Conservation (phyloP, 83 land plant species). For the Thuja plicata region DNA sequence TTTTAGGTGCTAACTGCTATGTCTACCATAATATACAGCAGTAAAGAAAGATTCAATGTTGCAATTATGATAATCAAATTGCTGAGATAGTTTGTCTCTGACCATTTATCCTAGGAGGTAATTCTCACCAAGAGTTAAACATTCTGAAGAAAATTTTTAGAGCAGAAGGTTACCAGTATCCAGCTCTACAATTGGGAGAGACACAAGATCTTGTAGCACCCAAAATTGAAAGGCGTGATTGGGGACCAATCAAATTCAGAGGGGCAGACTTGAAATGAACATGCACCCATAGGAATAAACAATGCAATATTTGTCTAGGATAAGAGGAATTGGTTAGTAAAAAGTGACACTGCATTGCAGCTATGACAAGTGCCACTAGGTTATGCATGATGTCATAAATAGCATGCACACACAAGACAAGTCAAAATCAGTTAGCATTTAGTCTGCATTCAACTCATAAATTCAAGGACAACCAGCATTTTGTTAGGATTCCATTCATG, state of each 20-base stretch:
- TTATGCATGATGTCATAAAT: neutral
- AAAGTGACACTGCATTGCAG: neutral
- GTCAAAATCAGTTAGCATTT: neutral
- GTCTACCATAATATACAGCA: slow-evolving; percentile 40
- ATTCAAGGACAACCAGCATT: neutral
- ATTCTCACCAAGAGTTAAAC: too few relatives aligned
- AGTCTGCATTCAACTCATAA: neutral
- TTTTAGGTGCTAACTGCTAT: slow-evolving; percentile 73
- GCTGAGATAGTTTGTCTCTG: too few relatives aligned
- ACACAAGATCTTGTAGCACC: too few relatives aligned
- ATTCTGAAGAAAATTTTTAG: too few relatives aligned
- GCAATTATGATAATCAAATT: too few relatives aligned
- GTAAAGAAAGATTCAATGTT: too few relatives aligned
- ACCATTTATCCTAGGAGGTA: too few relatives aligned
- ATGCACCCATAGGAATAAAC: neutral
- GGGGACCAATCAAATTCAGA: too few relatives aligned
- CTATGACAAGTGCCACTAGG: neutral
- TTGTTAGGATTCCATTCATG: neutral
- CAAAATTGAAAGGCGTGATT: too few relatives aligned
- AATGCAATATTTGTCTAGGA: neutral
- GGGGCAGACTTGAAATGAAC: neutral
- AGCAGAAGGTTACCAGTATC: too few relatives aligned
- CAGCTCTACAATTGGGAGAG: too few relatives aligned
- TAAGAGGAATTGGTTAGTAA: neutral
- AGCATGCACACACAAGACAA: neutral